phyloP scores from a whole-genome alignment of 352 stramenopile species.

The Phytophthora citricola region DNA sequence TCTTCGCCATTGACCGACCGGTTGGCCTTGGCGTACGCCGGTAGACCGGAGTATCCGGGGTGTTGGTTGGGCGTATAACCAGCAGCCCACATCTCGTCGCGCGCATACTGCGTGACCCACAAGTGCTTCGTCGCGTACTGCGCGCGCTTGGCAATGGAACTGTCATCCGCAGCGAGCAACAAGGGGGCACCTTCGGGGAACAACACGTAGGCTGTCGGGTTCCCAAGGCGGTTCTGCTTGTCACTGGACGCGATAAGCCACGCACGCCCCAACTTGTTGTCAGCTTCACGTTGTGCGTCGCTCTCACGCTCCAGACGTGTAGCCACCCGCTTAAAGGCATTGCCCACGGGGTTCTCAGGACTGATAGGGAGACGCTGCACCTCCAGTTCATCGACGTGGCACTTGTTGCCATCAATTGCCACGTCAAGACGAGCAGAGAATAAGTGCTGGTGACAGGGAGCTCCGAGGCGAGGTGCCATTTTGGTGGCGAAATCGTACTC shows the following conservation, averaged over 20 bases:
- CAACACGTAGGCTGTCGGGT: conserved; percentile 67
- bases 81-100: conserved; percentile 68
- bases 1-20: conserved; percentile 63
- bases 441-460: conserved; percentile 79
- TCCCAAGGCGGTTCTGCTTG: conserved; percentile 57
- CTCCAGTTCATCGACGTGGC: conserved; percentile 59
- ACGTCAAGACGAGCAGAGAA: conserved; percentile 82
- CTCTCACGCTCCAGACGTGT: conserved; percentile 58
- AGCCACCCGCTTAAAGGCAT: conserved; percentile 58
- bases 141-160: conserved; percentile 58
- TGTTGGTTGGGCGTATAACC: conserved; percentile 78
- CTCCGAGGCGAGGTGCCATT: conserved; percentile 65
- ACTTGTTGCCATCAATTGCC: conserved; percentile 66
- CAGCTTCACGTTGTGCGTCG: conserved; percentile 50
- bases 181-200: conserved; percentile 57
- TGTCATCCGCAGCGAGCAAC: conserved; percentile 55
- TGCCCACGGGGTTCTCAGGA: conserved; percentile 61
- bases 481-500: conserved; percentile 55
- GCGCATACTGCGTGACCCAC: conserved; percentile 73
- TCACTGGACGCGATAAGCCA: conserved; percentile 73
- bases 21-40: conserved; percentile 60
- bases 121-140: conserved; percentile 68
- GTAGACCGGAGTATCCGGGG: conserved; percentile 53
- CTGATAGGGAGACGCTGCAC: conserved; percentile 50
- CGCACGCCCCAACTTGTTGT: conserved; percentile 57